phyloP scores from a whole-genome alignment of 352 stramenopile species.

The Globisporangium camurandrum region DNA sequence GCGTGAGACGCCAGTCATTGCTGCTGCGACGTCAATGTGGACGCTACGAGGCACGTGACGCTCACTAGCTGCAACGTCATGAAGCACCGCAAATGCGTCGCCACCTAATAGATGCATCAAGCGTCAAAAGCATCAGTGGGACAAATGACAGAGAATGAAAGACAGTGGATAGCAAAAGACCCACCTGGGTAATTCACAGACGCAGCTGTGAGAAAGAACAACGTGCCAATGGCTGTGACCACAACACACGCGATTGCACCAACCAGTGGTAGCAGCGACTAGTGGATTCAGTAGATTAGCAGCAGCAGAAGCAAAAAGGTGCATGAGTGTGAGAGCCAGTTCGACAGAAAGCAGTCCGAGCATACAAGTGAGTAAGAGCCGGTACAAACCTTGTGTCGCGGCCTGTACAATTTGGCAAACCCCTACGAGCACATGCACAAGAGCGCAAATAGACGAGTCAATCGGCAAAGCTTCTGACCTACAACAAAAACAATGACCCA shows the following conservation, averaged over 20 bases:
- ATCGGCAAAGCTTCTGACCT: too few species aligned
- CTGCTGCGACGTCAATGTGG: constrained; percentile 90
- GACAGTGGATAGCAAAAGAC: background rate
- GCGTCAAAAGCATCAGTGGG: background rate
- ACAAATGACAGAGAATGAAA: background rate
- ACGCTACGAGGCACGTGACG: constrained; percentile 33
- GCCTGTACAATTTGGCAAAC: constrained; percentile 58
- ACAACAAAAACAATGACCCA: too few species aligned
- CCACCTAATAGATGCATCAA: constrained; percentile 28
- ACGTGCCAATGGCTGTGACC: constrained; percentile 30
- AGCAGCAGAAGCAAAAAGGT: too few species aligned
- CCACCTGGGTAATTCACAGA: constrained; percentile 91
- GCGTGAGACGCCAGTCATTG: constrained; percentile 92
- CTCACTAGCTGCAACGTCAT: constrained; percentile 31
- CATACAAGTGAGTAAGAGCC: too few species aligned
- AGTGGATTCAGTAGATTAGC: too few species aligned
- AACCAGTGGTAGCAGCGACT: constrained; percentile 50
- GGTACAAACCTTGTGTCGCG: constrained; percentile 40
- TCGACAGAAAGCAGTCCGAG: too few species aligned
- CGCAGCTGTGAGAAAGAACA: constrained; percentile 69
- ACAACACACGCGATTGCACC: constrained; percentile 37
- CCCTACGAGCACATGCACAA: constrained; percentile 27
- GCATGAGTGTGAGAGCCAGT: too few species aligned
- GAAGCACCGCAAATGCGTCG: constrained; percentile 52
- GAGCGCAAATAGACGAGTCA: too few species aligned